Evolutionary conservation across 805 yeast genomes (phyloP).

Genomic region (Barnettozyma botsteinii): DNA sequence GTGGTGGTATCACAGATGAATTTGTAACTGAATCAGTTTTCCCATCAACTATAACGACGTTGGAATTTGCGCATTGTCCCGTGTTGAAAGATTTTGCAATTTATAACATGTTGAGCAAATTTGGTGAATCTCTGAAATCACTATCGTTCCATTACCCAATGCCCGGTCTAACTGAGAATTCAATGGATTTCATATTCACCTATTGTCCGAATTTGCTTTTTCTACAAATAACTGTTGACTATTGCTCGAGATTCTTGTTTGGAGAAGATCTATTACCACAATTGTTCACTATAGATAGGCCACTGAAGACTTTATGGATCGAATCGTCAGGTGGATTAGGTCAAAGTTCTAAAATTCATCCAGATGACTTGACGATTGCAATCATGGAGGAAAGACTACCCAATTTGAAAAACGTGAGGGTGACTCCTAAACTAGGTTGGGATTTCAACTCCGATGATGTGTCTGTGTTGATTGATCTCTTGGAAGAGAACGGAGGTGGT

Average conservation of each 20-base stretch:
- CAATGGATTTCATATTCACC: slow-evolving; percentile 66
- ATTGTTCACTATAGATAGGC: slow-evolving; percentile 31
- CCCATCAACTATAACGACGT: slow-evolving; percentile 62
- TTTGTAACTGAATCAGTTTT: slow-evolving; percentile 66
- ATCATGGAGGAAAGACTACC: slow-evolving; percentile 75
- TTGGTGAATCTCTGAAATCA: slow-evolving; percentile 60
- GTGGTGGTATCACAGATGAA: slow-evolving; percentile 86
- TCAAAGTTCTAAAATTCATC: slow-evolving; percentile 74
- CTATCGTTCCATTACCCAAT: slow-evolving; percentile 79
- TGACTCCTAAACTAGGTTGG: slow-evolving; percentile 86
- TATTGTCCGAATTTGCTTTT: slow-evolving; percentile 69
- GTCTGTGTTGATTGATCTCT: slow-evolving; percentile 54
- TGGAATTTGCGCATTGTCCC: slow-evolving; percentile 89
- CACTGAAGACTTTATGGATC: slow-evolving; percentile 57
- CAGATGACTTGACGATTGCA: slow-evolving; percentile 85
- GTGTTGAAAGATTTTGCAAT: slow-evolving; percentile 60
- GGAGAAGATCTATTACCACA: slow-evolving; percentile 36
- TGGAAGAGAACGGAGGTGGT: slow-evolving; percentile 78
- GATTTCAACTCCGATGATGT: slow-evolving; percentile 56
- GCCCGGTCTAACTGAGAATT: slow-evolving; percentile 66
- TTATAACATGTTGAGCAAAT: slow-evolving; percentile 49
- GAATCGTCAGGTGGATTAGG: slow-evolving; percentile 88
- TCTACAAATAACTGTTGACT: slow-evolving; percentile 74
- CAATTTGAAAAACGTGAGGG: slow-evolving; percentile 50
- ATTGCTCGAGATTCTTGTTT: slow-evolving; percentile 47